A percentile compares a stretch with the other conserved stretches of the same genome.
These are phyloP conservation scores for Globisporangium alternatum DNA, from an alignment of 352 stramenopile species.

Conservation along the genomic window DNA sequence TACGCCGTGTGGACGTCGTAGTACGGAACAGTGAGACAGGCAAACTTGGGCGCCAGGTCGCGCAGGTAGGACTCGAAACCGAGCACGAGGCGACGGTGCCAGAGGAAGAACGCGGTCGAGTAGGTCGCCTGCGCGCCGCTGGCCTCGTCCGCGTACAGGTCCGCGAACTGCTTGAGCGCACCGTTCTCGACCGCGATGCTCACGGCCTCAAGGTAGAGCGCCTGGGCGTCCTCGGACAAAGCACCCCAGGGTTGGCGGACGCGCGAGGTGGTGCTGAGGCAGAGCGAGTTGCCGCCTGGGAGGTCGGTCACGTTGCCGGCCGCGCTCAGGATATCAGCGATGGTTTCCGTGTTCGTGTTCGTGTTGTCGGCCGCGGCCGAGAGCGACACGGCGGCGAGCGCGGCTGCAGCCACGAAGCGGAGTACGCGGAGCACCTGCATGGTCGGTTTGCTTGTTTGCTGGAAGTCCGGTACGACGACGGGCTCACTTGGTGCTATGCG, in stretches of 20 bases:
- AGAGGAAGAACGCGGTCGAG: conserved; percentile 62
- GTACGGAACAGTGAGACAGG: conserved; percentile 73
- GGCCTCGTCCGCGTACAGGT: conserved; percentile 44
- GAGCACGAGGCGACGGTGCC: conserved; percentile 62
- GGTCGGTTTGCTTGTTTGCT: neutral
- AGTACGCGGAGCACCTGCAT: conserved; percentile 20
- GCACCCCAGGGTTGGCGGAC: conserved; percentile 55
- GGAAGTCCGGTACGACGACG: neutral
- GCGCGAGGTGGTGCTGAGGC: conserved; percentile 22
- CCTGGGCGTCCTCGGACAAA: conserved; percentile 40
- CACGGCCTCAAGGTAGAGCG: conserved; percentile 56
- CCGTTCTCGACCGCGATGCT: conserved; percentile 37
- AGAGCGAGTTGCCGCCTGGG: conserved; percentile 47
- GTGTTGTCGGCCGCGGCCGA: conserved; percentile 13
- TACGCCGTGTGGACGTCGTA: conserved; percentile 76
- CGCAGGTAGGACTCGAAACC: conserved; percentile 68
- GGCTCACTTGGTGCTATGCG: neutral
- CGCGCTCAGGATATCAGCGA: conserved; percentile 35
- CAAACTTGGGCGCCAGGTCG: conserved; percentile 48
- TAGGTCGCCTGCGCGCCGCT: conserved; percentile 46
- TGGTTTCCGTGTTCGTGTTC: conserved; percentile 15
- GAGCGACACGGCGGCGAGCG: conserved; percentile 7
- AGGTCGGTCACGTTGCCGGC: conserved; percentile 43
- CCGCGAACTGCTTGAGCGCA: conserved; percentile 44
- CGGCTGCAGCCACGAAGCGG: conserved; percentile 10